phyloP scores from a whole-genome alignment of 768 basidiomycete species.

The Agrocybe praecox region DNA sequence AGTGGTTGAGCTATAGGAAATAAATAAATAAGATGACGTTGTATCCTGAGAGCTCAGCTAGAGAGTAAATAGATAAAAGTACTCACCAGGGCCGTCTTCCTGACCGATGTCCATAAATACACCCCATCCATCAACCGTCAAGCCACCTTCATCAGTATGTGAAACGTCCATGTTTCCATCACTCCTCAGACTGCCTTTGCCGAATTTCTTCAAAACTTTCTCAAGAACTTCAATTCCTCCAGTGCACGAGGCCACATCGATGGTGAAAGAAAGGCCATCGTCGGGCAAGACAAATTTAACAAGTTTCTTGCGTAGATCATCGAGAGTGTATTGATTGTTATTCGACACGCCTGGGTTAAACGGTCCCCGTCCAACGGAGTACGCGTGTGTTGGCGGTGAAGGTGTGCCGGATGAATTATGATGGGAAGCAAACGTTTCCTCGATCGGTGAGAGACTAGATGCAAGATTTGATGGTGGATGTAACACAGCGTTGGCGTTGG shows the following conservation, averaged over 20 bases:
- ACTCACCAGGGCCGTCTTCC: slow-evolving; percentile 54
- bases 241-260: slow-evolving; percentile 80
- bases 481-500: slow-evolving; percentile 49
- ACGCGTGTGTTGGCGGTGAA: slow-evolving; percentile 51
- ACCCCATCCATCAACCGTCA: slow-evolving; percentile 89
- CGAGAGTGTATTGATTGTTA: slow-evolving; percentile 22
- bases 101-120: slow-evolving; percentile 71
- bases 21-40: slow-evolving; percentile 1
- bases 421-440: slow-evolving; percentile 57
- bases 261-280: slow-evolving; percentile 73
- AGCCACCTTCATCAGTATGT: slow-evolving; percentile 72
- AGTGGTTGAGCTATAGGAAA: slow-evolving; percentile 63
- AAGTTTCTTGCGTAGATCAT: slow-evolving; percentile 76
- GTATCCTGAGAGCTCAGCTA: neutral
- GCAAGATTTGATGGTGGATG: slow-evolving; percentile 53
- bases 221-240: slow-evolving; percentile 88
- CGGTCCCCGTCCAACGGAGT: slow-evolving; percentile 62
- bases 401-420: slow-evolving; percentile 40
- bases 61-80: slow-evolving; percentile 12
- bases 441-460: slow-evolving; percentile 69
- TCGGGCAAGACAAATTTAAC: slow-evolving; percentile 90
- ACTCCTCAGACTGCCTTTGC: slow-evolving; percentile 55
- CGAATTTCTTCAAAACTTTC: slow-evolving; percentile 88
- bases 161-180: slow-evolving; percentile 52
- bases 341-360: slow-evolving; percentile 49